phyloP scores from a whole-genome alignment of 163 green algal genomes.

The Botryococcus braunii region DNA sequence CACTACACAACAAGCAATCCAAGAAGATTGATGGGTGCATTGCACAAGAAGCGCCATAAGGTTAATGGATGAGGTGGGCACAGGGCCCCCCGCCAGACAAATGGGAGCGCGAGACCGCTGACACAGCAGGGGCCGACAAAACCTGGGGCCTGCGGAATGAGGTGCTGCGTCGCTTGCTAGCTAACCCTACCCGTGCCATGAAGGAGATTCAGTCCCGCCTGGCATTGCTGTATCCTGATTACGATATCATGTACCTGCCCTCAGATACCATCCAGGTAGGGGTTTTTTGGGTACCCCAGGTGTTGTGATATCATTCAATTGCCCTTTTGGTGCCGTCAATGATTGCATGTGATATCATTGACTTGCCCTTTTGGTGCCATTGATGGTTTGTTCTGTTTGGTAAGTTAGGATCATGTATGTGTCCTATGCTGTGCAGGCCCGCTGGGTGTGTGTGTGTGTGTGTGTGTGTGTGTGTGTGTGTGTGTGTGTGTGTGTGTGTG shows the following conservation, averaged over 20 bases:
- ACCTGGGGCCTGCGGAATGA: conserved; percentile 66
- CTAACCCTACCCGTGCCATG: conserved; percentile 30
- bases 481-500: no score
- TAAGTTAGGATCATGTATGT: no score
- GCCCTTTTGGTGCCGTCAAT: no score
- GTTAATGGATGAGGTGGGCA: not conserved
- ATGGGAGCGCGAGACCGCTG: conserved; percentile 66
- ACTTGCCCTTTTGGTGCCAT: no score
- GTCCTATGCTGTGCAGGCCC: no score
- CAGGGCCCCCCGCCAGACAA: conserved; percentile 11
- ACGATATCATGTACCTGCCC: conserved; percentile 52
- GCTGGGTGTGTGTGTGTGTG: no score
- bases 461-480: no score
- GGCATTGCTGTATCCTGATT: conserved; percentile 61
- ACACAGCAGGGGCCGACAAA: conserved; percentile 36
- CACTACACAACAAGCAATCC: no score
- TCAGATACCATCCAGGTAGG: conserved; percentile 12
- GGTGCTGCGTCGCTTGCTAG: conserved; percentile 35
- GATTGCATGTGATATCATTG: no score
- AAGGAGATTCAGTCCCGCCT: conserved; percentile 68
- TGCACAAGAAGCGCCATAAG: not conserved
- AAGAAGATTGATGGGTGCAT: not conserved
- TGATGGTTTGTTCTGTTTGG: no score
- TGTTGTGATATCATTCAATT: no score
- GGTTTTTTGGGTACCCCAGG: not conserved